A percentile compares a stretch with the other conserved stretches of the same genome.
Evolutionary conservation across 139 green algal species (phyloP).

Genomic region (Picochlorum sp.): DNA sequence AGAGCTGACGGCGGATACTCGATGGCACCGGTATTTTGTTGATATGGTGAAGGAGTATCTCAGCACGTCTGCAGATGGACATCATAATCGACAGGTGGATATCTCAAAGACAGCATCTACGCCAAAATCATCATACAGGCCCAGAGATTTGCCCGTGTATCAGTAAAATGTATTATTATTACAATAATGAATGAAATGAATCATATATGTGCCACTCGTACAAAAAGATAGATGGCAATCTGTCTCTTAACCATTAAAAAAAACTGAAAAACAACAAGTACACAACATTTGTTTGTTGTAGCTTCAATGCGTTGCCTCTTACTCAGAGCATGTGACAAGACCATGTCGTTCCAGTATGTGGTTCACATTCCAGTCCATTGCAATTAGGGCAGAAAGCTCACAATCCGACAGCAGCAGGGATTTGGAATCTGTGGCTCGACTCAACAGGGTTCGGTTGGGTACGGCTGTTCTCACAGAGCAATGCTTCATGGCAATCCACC

Average conservation of each 20-base stretch:
- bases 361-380: conserved; percentile 30
- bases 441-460: conserved; percentile 31
- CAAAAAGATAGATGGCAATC: too few species aligned
- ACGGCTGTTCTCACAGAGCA: conserved; percentile 26
- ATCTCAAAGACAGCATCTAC: conserved; percentile 9
- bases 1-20: conserved; percentile 84
- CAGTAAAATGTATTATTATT: conserved; percentile 12
- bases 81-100: not conserved
- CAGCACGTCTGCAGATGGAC: not conserved
- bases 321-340: conserved; percentile 16
- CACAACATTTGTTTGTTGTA: too few species aligned
- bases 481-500: conserved; percentile 33
- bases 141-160: conserved; percentile 62
- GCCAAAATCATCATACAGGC: conserved; percentile 32
- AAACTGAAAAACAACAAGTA: too few species aligned
- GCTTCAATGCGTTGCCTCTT: not conserved
- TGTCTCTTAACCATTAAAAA: too few species aligned
- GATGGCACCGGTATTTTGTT: conserved; percentile 85
- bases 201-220: too few species aligned
- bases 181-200: not conserved
- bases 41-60: conserved; percentile 62
- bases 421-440: conserved; percentile 15
- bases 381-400: conserved; percentile 19
- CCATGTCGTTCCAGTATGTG: conserved; percentile 12
- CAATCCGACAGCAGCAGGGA: conserved; percentile 14